Conservation (phyloP, 78 protist species). For the Dictyostelium firmibasis region DNA sequence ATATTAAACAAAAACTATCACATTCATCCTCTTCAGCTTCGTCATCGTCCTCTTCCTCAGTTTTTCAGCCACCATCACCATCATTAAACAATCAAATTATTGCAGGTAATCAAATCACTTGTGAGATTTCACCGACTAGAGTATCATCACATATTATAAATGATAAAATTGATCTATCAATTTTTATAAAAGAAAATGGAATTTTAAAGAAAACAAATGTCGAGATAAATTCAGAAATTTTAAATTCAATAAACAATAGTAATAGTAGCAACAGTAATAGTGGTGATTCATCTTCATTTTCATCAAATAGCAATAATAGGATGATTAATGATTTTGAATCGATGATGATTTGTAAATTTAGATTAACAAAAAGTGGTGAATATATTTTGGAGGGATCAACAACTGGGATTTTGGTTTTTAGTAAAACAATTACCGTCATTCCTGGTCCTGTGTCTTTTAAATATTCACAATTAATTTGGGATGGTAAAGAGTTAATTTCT, state of each 20-base stretch:
- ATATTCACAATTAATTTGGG: conserved; percentile 45
- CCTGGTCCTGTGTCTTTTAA: conserved; percentile 34
- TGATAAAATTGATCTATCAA: conserved; percentile 34
- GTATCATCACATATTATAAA: not conserved
- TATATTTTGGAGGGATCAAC: conserved; percentile 34
- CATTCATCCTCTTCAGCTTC: not conserved
- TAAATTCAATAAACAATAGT: not conserved
- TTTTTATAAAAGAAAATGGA: conserved; percentile 45
- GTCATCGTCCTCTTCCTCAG: not conserved
- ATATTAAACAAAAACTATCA: not conserved
- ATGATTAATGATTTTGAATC: not conserved
- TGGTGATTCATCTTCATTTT: not conserved
- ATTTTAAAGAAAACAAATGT: conserved; percentile 22
- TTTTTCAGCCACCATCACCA: not conserved
- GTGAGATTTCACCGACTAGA: conserved; percentile 14
- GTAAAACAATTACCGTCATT: not conserved
- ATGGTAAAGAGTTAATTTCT: conserved; percentile 69
- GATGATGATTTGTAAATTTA: not conserved
- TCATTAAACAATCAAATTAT: not conserved
- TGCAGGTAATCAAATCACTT: conserved; percentile 34
- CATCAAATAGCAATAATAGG: not conserved
- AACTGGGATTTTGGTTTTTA: not conserved
- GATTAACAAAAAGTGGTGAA: conserved; percentile 55
- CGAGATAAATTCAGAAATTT: not conserved
- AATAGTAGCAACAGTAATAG: not conserved